phyloP scores from a whole-genome alignment of 345 rosid genomes.

The Linum lewisii region DNA sequence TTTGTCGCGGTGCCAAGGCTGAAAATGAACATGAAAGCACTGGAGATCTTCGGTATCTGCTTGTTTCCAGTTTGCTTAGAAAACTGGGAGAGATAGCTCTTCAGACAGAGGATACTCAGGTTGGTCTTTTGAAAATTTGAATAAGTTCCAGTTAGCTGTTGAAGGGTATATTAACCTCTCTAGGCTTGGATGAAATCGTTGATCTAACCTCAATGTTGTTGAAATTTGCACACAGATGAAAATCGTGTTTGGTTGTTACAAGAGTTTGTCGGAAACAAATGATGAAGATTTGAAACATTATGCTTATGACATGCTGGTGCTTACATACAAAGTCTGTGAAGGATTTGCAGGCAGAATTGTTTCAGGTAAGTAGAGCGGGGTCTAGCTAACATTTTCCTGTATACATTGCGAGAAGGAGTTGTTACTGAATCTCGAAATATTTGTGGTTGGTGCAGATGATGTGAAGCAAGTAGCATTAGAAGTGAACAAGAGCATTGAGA shows the following conservation, averaged over 20 bases:
- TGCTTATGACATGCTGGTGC: conserved; percentile 51
- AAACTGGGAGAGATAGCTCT: conserved; percentile 73
- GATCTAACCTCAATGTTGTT: neutral
- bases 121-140: conserved; percentile 18
- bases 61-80: conserved; percentile 51
- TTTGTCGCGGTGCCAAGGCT: conserved; percentile 22
- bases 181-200: no score
- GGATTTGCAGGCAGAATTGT: conserved; percentile 69
- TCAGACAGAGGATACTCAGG: conserved; percentile 67
- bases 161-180: neutral
- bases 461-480: conserved; percentile 65
- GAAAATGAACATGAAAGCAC: conserved; percentile 17
- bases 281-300: conserved; percentile 38
- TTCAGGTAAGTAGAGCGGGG: conserved; percentile 31
- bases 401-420: neutral
- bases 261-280: conserved; percentile 31
- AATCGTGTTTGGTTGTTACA: conserved; percentile 49
- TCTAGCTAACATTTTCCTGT: neutral
- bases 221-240: conserved; percentile 46
- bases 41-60: conserved; percentile 27
- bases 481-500: conserved; percentile 44
- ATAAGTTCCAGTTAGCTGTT: neutral
- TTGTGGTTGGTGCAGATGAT: conserved; percentile 46
- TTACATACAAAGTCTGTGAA: conserved; percentile 83
- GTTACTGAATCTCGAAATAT: neutral